These are phyloP conservation scores for Saturnispora kantuleensis DNA, from an alignment of 805 yeast species.

Conservation along the genomic window DNA sequence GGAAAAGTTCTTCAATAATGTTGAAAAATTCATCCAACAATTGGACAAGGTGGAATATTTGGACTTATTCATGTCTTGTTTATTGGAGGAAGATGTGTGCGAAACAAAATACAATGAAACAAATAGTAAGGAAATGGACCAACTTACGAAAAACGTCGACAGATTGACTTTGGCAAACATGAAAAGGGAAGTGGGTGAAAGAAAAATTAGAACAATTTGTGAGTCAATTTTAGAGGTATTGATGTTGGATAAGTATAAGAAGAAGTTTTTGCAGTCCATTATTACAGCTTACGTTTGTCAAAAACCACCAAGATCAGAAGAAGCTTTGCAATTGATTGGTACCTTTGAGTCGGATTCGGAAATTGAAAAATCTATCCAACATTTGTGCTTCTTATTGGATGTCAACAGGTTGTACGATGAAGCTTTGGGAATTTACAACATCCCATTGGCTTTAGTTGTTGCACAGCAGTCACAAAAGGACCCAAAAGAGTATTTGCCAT, in stretches of 20 bases:
- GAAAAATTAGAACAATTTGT: constrained; percentile 69
- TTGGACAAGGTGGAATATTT: constrained; percentile 64
- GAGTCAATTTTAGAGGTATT: constrained; percentile 54
- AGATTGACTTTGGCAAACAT: constrained; percentile 2
- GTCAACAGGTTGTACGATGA: constrained; percentile 72
- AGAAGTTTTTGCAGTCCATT: constrained; percentile 60
- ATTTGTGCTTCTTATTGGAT: constrained; percentile 84
- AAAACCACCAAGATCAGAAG: constrained; percentile 73
- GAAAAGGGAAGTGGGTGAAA: constrained; percentile 16
- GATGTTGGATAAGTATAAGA: constrained; percentile 38
- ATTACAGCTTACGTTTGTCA: constrained; percentile 90
- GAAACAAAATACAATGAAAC: constrained; percentile 78
- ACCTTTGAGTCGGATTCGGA: constrained; percentile 37
- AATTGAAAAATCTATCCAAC: constrained; percentile 58
- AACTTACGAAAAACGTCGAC: constrained; percentile 5
- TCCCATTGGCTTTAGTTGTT: constrained; percentile 66
- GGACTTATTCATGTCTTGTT: constrained; percentile 78
- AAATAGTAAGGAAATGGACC: not conserved
- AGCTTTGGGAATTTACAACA: constrained; percentile 74
- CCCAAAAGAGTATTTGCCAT: constrained; percentile 94
- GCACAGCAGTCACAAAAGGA: constrained; percentile 98
- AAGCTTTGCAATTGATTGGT: constrained; percentile 60
- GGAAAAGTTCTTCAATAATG: constrained; percentile 47
- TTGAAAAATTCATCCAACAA: constrained; percentile 60
- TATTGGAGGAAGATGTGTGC: constrained; percentile 80